These are phyloP conservation scores for Chlamydomonas reinhardtii DNA, from an alignment of 163 green algal genomes.

Conservation along the genomic window DNA sequence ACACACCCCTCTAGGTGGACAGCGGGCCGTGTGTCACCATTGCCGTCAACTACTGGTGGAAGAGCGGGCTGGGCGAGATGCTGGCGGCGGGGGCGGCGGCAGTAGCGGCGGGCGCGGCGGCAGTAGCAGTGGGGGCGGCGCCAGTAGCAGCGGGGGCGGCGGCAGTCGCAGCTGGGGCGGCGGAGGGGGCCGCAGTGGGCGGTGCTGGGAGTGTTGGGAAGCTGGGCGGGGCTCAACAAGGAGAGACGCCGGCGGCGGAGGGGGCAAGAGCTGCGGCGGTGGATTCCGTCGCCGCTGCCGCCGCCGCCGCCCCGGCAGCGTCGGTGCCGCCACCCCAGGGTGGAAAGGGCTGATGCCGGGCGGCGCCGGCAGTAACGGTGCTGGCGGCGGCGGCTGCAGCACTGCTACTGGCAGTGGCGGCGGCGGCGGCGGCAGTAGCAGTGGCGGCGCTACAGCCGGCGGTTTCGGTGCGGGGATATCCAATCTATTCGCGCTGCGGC, in stretches of 20 bases:
- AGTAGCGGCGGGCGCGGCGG: background rate
- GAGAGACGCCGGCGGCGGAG: too few species aligned
- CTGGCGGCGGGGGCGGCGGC: background rate
- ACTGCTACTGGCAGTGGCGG: background rate
- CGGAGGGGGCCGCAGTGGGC: too few species aligned
- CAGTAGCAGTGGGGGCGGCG: background rate
- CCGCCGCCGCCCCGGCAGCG: too few species aligned
- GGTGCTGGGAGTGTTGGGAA: too few species aligned
- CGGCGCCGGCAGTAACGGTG: background rate
- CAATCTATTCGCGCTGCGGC: conserved; percentile 28
- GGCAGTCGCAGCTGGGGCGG: too few species aligned
- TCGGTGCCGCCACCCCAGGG: too few species aligned
- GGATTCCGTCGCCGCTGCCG: too few species aligned
- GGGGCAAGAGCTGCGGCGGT: too few species aligned
- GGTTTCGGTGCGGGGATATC: background rate
- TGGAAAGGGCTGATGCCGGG: background rate
- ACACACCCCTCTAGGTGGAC: conserved; percentile 7
- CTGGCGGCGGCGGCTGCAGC: background rate
- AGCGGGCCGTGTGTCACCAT: conserved; percentile 48
- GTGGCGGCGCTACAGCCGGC: background rate
- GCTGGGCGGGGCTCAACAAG: too few species aligned
- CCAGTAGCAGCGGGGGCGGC: background rate
- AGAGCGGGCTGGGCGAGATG: background rate
- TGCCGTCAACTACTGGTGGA: conserved; percentile 59
- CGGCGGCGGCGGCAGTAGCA: background rate